A percentile compares a stretch with the other conserved stretches of the same genome.
These are phyloP conservation scores for Flaveria trinervia DNA, from an alignment of 129 eudicot genomes.

Conservation along the genomic window DNA sequence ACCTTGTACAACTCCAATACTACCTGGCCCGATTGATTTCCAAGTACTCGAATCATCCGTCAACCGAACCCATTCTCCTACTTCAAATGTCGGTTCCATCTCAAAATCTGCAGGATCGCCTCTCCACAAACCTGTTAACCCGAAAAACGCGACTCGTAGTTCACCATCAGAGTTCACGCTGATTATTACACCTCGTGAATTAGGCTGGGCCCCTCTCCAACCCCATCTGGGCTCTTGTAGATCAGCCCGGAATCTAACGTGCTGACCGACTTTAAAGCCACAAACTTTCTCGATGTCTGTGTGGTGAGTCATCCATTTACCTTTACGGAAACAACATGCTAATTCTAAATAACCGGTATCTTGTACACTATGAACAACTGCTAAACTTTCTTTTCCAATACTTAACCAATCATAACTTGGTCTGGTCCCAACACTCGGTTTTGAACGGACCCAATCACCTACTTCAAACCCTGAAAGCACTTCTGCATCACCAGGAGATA, in stretches of 20 bases:
- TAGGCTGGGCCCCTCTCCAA: constrained; percentile 76
- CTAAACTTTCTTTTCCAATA: constrained; percentile 87
- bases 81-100: constrained; percentile 71
- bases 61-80: constrained; percentile 87
- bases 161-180: constrained; percentile 86
- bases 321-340: constrained; percentile 95
- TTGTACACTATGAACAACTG: constrained; percentile 87
- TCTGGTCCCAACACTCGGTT: constrained; percentile 80
- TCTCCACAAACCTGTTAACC: constrained; percentile 80
- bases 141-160: constrained; percentile 69
- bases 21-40: constrained; percentile 80
- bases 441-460: constrained; percentile 98
- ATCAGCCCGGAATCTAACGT: constrained; percentile 72
- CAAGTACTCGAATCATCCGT: constrained; percentile 46
- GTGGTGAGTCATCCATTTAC: constrained; percentile 70
- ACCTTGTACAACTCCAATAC: constrained; percentile 90
- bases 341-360: constrained; percentile 85
- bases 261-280: constrained; percentile 78
- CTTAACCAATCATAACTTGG: constrained; percentile 95
- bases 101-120: constrained; percentile 95
- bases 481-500: constrained; percentile 98
- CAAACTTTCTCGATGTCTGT: constrained; percentile 78
- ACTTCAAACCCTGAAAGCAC: constrained; percentile 86
- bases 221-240: constrained; percentile 94
- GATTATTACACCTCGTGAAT: constrained; percentile 75